phyloP scores from a whole-genome alignment of 2,329 filamentous ascomycete species.

The Hypocrella siamensis region DNA sequence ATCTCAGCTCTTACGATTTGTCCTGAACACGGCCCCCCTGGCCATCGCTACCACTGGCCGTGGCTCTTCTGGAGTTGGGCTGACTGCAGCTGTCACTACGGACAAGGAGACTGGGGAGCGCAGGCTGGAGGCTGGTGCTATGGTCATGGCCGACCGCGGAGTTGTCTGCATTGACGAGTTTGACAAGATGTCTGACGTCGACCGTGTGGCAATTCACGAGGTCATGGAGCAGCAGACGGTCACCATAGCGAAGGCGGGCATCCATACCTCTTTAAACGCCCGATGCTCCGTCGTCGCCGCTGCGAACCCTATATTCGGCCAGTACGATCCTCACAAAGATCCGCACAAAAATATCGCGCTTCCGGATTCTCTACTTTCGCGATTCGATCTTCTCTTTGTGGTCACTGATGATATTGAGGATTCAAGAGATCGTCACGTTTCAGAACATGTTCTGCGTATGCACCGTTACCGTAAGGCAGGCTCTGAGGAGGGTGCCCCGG shows the following conservation, averaged over 20 bases:
- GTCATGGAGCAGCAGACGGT: slow-evolving; percentile 99
- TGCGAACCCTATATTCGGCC: slow-evolving; percentile 93
- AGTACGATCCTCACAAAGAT: slow-evolving; percentile 97
- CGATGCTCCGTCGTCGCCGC: slow-evolving; percentile 93
- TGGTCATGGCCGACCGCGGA: slow-evolving; percentile 93
- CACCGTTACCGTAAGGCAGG: slow-evolving; percentile 87
- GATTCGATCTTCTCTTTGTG: slow-evolving; percentile 96
- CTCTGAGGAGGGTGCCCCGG: slow-evolving; percentile 84
- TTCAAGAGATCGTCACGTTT: slow-evolving; percentile 74
- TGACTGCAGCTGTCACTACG: slow-evolving; percentile 88
- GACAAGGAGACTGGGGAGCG: slow-evolving; percentile 97
- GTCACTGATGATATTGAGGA: slow-evolving; percentile 98
- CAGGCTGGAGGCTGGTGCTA: slow-evolving; percentile 88
- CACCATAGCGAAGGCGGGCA: slow-evolving; percentile 95
- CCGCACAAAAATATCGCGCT: slow-evolving; percentile 97
- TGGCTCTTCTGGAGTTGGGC: slow-evolving; percentile 91
- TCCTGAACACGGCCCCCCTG: slow-evolving; percentile 88
- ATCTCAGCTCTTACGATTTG: slow-evolving; percentile 92
- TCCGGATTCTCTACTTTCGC: slow-evolving; percentile 87
- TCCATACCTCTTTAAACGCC: slow-evolving; percentile 93
- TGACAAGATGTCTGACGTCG: slow-evolving; percentile 98
- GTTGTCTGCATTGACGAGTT: slow-evolving; percentile 99
- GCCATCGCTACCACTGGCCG: slow-evolving; percentile 95
- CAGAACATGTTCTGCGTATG: slow-evolving; percentile 94
- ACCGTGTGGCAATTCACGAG: slow-evolving; percentile 97